phyloP scores from a whole-genome alignment of 768 basidiomycete genomes.

The Podaxis mareebaensis region DNA sequence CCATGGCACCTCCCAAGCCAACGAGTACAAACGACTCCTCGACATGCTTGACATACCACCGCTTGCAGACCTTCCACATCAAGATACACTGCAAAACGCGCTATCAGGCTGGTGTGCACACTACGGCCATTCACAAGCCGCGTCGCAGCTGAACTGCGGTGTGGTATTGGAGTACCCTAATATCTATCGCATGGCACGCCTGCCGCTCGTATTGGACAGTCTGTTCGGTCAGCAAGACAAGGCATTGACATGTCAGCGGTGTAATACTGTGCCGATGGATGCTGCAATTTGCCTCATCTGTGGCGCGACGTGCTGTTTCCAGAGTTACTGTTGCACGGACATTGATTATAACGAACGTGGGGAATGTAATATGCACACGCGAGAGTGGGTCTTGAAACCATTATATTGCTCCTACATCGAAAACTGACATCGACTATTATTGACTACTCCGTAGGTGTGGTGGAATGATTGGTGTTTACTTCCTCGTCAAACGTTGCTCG shows the following conservation, averaged over 20 bases:
- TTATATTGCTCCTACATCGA: conserved; percentile 1
- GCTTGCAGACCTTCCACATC: conserved; percentile 75
- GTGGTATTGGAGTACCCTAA: conserved; percentile 81
- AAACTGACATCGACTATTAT: conserved; percentile 13
- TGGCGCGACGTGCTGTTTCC: conserved; percentile 84
- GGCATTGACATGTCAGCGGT: conserved; percentile 71
- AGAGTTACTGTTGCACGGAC: conserved; percentile 90
- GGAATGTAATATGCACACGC: conserved; percentile 94
- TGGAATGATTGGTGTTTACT: conserved; percentile 86
- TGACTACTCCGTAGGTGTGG: conserved; percentile 65
- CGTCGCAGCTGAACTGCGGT: conserved; percentile 77
- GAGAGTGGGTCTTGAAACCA: conserved; percentile 67
- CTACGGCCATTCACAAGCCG: conserved; percentile 79
- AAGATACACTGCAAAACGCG: conserved; percentile 88
- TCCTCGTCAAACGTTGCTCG: conserved; percentile 88
- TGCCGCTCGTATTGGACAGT: conserved; percentile 83
- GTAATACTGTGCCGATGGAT: conserved; percentile 77
- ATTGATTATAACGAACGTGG: conserved; percentile 66
- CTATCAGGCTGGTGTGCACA: conserved; percentile 90
- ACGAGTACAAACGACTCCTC: conserved; percentile 83
- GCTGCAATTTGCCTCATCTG: conserved; percentile 93
- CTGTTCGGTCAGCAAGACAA: conserved; percentile 78
- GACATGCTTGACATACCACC: conserved; percentile 76
- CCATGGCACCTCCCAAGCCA: conserved; percentile 36
- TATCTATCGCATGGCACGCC: conserved; percentile 77